These are phyloP conservation scores for Pinus taeda DNA, from an alignment of 75 land plant species.

Conservation along the genomic window DNA sequence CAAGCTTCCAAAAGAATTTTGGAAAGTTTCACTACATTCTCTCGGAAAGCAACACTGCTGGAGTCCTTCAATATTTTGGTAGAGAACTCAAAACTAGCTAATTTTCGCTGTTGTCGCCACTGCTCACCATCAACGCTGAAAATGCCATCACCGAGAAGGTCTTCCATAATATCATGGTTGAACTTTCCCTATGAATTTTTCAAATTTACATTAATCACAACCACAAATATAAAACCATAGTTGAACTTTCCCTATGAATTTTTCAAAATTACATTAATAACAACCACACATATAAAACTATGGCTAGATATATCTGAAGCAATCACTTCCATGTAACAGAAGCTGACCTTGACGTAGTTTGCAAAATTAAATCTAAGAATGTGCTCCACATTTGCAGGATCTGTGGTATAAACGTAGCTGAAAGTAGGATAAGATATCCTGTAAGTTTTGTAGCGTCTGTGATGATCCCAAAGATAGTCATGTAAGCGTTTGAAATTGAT, in stretches of 20 bases:
- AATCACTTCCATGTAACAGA: neutral
- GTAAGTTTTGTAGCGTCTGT: slow-evolving; percentile 10
- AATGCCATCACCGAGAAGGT: slow-evolving; percentile 51
- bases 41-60: slow-evolving; percentile 36
- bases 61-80: slow-evolving; percentile 37
- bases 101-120: slow-evolving; percentile 50
- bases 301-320: too few species aligned
- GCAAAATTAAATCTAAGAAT: slow-evolving; percentile 20
- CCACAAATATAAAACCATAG: neutral
- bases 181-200: slow-evolving; percentile 27
- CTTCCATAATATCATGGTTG: slow-evolving; percentile 16
- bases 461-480: neutral
- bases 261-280: neutral
- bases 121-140: slow-evolving; percentile 50
- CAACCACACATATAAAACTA: neutral
- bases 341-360: slow-evolving; percentile 17
- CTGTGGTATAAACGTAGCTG: slow-evolving; percentile 5
- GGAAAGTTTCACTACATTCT: slow-evolving; percentile 30
- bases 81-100: slow-evolving; percentile 54
- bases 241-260: slow-evolving; percentile 25
- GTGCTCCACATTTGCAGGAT: slow-evolving; percentile 18
- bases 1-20: slow-evolving; percentile 17
- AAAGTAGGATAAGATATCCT: slow-evolving; percentile 3
- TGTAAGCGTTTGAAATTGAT: neutral
- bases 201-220: neutral